Percentiles rank a stretch among this genome's conserved stretches.
Conservation (phyloP, 257 asterid genomes). For the Linaria vulgaris region DNA sequence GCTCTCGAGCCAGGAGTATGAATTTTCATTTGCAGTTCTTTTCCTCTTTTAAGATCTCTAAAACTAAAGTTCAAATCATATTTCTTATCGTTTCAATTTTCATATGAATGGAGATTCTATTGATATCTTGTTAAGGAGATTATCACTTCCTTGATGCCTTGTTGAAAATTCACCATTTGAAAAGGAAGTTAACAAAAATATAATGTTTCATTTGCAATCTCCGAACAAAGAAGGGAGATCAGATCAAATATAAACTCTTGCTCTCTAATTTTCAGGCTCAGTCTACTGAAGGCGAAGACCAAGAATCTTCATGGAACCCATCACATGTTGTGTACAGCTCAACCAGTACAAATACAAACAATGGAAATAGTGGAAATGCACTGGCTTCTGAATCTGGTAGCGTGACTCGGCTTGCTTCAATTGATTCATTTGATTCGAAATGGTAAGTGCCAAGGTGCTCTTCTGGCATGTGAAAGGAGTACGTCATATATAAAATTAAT, state of each 20-base stretch:
- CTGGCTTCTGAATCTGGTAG: slow-evolving; percentile 69
- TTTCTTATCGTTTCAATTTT: background rate
- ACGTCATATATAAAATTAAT: too few relatives aligned
- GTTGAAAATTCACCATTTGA: background rate
- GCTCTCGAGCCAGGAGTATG: slow-evolving; percentile 72
- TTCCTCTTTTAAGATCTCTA: slow-evolving; percentile 2
- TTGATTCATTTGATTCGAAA: slow-evolving; percentile 95
- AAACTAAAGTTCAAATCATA: background rate
- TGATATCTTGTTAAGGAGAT: background rate
- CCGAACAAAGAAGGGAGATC: background rate
- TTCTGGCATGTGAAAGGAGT: too few relatives aligned
- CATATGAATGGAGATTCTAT: background rate
- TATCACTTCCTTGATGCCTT: background rate
- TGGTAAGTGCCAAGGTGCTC: slow-evolving; percentile 45
- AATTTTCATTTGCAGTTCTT: background rate
- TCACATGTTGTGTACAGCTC: slow-evolving; percentile 73
- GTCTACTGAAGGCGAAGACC: slow-evolving; percentile 53
- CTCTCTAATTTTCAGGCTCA: slow-evolving; percentile 38
- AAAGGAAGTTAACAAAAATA: too few relatives aligned
- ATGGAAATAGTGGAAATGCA: slow-evolving; percentile 45
- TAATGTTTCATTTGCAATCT: too few relatives aligned
- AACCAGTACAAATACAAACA: slow-evolving; percentile 38
- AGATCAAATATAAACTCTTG: background rate
- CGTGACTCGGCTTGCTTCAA: slow-evolving; percentile 92
- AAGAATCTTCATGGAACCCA: slow-evolving; percentile 83